Conservation (phyloP, 805 yeast species). For the Jamesozyma gamospora region DNA sequence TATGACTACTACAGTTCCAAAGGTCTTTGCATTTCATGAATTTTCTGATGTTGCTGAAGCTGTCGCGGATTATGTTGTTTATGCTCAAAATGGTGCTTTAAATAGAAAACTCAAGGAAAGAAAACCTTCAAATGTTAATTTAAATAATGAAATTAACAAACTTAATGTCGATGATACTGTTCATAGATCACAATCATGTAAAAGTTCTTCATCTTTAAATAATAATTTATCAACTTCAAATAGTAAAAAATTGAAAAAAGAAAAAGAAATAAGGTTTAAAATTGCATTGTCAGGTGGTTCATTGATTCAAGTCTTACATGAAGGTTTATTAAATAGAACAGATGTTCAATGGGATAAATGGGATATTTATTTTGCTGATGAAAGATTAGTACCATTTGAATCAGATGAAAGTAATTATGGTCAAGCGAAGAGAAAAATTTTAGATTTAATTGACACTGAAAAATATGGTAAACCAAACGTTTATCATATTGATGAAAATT, state of each 20-base stretch:
- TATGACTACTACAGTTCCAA: slow-evolving; percentile 91
- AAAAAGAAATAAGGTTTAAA: slow-evolving; percentile 63
- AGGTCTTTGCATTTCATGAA: slow-evolving; percentile 86
- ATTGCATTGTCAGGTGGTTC: slow-evolving; percentile 94
- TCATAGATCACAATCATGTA: slow-evolving; percentile 15
- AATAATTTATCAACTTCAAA: background rate
- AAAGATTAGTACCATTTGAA: slow-evolving; percentile 82
- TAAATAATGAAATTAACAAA: slow-evolving; percentile 3
- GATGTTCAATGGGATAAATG: slow-evolving; percentile 86
- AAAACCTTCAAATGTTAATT: slow-evolving; percentile 15
- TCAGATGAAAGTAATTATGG: slow-evolving; percentile 83
- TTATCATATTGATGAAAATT: slow-evolving; percentile 69
- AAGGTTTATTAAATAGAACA: slow-evolving; percentile 68
- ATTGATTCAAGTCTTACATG: slow-evolving; percentile 70
- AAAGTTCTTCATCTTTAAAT: slow-evolving; percentile 9
- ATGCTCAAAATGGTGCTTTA: slow-evolving; percentile 63
- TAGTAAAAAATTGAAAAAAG: slow-evolving; percentile 23
- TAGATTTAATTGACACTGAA: slow-evolving; percentile 42
- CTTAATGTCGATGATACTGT: slow-evolving; percentile 8
- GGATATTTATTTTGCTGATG: slow-evolving; percentile 96
- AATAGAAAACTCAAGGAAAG: slow-evolving; percentile 12
- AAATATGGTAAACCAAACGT: slow-evolving; percentile 51
- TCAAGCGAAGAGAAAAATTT: slow-evolving; percentile 70
- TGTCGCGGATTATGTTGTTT: slow-evolving; percentile 86
- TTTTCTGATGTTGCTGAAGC: slow-evolving; percentile 90